A percentile compares a stretch with the other conserved stretches of the same genome.
Conservation (phyloP, 768 basidiomycete genomes). For the Mycena albidolilacea region DNA sequence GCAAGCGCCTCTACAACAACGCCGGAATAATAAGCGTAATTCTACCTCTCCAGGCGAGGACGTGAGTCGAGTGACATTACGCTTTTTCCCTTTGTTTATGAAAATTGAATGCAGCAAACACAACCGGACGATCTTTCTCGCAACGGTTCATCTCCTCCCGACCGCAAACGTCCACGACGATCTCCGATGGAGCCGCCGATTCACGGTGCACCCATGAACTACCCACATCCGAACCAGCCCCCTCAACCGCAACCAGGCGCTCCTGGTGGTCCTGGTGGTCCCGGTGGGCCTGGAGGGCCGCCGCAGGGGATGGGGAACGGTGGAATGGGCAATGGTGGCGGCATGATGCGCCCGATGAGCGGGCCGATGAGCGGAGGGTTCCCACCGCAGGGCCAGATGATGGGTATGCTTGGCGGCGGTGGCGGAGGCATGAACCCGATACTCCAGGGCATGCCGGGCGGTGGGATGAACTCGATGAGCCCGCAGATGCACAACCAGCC, state of each 20-base stretch:
- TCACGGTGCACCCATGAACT: conserved; percentile 53
- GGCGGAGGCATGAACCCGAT: conserved; percentile 30
- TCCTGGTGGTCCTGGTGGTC: conserved; percentile 46
- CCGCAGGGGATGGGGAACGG: conserved; percentile 53
- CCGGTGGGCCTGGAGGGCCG: conserved; percentile 50
- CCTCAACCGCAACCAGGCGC: conserved; percentile 45
- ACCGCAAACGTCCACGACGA: conserved; percentile 66
- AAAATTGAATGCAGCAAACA: conserved; percentile 47
- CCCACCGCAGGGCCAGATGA: conserved; percentile 38
- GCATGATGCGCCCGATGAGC: conserved; percentile 57
- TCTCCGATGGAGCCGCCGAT: conserved; percentile 66
- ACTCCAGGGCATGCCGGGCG: conserved; percentile 7
- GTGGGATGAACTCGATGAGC: conserved; percentile 33
- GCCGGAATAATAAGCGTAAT: conserved; percentile 61
- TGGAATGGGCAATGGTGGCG: conserved; percentile 48
- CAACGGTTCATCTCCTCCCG: conserved; percentile 70
- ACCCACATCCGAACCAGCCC: conserved; percentile 41
- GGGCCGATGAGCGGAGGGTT: conserved; percentile 43
- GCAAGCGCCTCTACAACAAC: conserved; percentile 45
- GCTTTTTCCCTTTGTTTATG: conserved; percentile 12
- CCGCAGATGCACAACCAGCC: conserved; percentile 39
- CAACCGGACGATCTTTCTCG: conserved; percentile 53
- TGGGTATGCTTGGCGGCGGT: conserved; percentile 39
- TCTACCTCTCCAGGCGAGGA: conserved; percentile 78
- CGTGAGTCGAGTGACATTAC: conserved; percentile 47